A percentile compares a stretch with the other conserved stretches of the same genome.
Conservation (phyloP, 768 basidiomycete species). For the Lactarius psammicola region DNA sequence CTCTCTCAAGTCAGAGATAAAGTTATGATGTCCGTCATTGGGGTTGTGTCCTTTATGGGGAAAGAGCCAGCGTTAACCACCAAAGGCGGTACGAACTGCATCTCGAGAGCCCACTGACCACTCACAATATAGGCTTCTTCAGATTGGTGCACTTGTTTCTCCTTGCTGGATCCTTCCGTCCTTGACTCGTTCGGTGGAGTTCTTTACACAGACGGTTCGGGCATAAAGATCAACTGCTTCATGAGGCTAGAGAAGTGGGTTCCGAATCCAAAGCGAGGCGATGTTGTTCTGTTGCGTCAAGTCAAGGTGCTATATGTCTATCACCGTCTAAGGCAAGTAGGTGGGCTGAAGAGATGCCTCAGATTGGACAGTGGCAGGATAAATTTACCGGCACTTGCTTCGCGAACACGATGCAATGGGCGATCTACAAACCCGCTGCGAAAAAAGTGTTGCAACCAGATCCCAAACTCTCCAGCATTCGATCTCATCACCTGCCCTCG, state of each 20-base stretch:
- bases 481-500: background rate
- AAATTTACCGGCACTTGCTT: constrained; percentile 20
- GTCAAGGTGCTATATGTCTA: constrained; percentile 44
- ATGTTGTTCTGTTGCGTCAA: constrained; percentile 50
- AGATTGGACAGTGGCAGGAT: constrained; percentile 14
- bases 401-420: constrained; percentile 22
- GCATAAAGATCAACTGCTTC: constrained; percentile 48
- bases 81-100: constrained; percentile 33
- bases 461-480: background rate
- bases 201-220: constrained; percentile 30
- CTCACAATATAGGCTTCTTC: constrained; percentile 8
- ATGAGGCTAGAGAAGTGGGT: constrained; percentile 49
- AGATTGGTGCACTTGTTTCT: constrained; percentile 50
- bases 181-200: constrained; percentile 34
- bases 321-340: background rate
- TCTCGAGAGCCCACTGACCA: background rate
- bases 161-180: constrained; percentile 54
- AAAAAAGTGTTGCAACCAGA: constrained; percentile 17
- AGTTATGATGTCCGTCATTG: constrained; percentile 35
- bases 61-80: constrained; percentile 28
- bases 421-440: constrained; percentile 11
- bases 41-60: constrained; percentile 32
- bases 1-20: constrained; percentile 7
- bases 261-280: constrained; percentile 47
- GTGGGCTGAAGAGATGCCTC: constrained; percentile 8